Evolutionary conservation across 768 basidiomycete genomes (phyloP).

Genomic region (Panaeolus cyanescens): DNA sequence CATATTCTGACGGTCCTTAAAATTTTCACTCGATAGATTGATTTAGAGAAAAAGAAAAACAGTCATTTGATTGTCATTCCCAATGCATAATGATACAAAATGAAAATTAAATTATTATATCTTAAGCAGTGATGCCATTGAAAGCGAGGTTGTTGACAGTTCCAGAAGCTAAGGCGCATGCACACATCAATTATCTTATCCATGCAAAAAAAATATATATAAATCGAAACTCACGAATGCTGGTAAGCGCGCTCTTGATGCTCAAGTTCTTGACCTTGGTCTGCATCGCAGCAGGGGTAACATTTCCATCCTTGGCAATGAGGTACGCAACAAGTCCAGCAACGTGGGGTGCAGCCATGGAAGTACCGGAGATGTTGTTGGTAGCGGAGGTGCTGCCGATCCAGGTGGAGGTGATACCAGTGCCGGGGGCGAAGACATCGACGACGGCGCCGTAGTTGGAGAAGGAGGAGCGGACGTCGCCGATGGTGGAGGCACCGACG

Average conservation of each 20-base stretch:
- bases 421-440: conserved; percentile 38
- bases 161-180: not conserved
- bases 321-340: conserved; percentile 37
- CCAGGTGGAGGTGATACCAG: too few relatives aligned
- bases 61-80: too few relatives aligned
- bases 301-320: conserved; percentile 28
- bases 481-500: too few relatives aligned
- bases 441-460: conserved; percentile 38
- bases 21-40: too few relatives aligned
- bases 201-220: too few relatives aligned
- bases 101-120: too few relatives aligned
- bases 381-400: too few relatives aligned
- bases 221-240: not conserved
- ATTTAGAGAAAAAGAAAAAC: too few relatives aligned
- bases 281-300: conserved; percentile 21
- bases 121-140: too few relatives aligned
- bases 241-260: not conserved
- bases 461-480: too few relatives aligned
- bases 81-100: too few relatives aligned
- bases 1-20: too few relatives aligned
- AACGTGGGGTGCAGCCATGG: conserved; percentile 38
- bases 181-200: not conserved
- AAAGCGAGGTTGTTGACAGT: not conserved
- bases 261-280: not conserved
- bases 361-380: conserved; percentile 29